Evolutionary conservation across 1,284 basidiomycete species (phyloP), one percentile per base, ranked within the genome.

Genomic region (Papiliotrema fonsecae): DNA sequence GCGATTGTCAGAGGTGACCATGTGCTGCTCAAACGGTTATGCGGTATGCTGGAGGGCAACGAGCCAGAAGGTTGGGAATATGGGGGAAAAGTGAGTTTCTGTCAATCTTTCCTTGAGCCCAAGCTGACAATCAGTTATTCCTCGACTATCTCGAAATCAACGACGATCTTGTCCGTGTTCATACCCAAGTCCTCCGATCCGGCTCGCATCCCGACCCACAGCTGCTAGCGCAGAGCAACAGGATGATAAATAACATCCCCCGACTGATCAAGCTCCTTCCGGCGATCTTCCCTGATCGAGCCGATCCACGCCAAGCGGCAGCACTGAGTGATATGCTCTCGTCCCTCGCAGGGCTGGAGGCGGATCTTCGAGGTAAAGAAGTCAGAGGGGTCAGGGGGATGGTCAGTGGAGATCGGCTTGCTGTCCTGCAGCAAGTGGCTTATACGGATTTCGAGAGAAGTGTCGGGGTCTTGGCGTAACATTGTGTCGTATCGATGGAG

Each of bases 1-100:
- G 88, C 87, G 0, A 78, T 97, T 46, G 78, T 97, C 38, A 79
- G 88, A 9, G 81, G 84, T 42, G 93, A 97, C 69, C 71, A 84
- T 7, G 79, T 77, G 2, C 75, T 94, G 7, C 75, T 97, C n/a
- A 77, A 77, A 30, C 78, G 78, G n/a, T 69, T 97, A 11, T 88
- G 97, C 59, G 76, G 76, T 39, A 78, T 79, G 2, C 84, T 97
- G 57, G 78, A 77, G 26, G 79, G 78, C 13, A 80, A 79, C 31
- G 71, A 77, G 14, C 81, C 91, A 2, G 80, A 81, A 26, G 82
- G 82, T 2, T 93, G 88, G 88, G 78, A 83, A 61, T 78, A 82
- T 37, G 82, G 84, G 40, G 90, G 89, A 51, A 86, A 89, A 79
- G 87, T 86, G 56, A 39, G 76, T 70, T 18, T 26, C 27, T 31